These are phyloP conservation scores for Nitzschia inconspicua DNA, from an alignment of 108 stramenopile species.

Conservation along the genomic window DNA sequence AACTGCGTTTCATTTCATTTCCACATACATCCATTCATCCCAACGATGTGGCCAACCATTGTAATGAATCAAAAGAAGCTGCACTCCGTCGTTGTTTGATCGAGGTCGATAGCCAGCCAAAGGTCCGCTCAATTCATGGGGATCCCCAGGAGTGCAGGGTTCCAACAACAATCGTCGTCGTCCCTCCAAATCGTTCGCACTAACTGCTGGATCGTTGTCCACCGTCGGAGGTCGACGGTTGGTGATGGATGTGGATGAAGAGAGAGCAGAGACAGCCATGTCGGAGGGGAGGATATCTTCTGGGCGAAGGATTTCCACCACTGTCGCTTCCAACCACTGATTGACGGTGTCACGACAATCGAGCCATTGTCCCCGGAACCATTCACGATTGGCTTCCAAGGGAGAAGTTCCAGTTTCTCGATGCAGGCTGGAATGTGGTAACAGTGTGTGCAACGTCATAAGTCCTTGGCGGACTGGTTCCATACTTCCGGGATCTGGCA, in stretches of 20 bases:
- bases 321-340: constrained; percentile 96
- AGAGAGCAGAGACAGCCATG: neutral
- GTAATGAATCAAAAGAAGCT: constrained; percentile 90
- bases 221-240: constrained; percentile 1
- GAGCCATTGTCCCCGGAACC: constrained; percentile 94
- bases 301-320: constrained; percentile 81
- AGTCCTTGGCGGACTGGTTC: constrained; percentile 94
- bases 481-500: constrained; percentile 69
- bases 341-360: constrained; percentile 95
- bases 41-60: constrained; percentile 98
- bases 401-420: constrained; percentile 27
- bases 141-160: constrained; percentile 46
- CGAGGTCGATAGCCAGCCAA: constrained; percentile 32
- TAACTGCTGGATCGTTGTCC: constrained; percentile 59
- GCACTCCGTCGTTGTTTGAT: constrained; percentile 61
- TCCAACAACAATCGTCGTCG: constrained; percentile 70
- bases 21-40: constrained; percentile 99
- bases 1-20: too few relatives aligned
- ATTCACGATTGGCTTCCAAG: constrained; percentile 64
- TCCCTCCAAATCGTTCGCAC: constrained; percentile 73
- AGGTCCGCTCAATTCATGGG: constrained; percentile 17
- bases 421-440: constrained; percentile 9
- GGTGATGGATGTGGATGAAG: neutral
- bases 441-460: constrained; percentile 87
- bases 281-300: constrained; percentile 51